Base-by-base conservation (phyloP, 345 rosid genomes). In the Passiflora organensis region DNA sequence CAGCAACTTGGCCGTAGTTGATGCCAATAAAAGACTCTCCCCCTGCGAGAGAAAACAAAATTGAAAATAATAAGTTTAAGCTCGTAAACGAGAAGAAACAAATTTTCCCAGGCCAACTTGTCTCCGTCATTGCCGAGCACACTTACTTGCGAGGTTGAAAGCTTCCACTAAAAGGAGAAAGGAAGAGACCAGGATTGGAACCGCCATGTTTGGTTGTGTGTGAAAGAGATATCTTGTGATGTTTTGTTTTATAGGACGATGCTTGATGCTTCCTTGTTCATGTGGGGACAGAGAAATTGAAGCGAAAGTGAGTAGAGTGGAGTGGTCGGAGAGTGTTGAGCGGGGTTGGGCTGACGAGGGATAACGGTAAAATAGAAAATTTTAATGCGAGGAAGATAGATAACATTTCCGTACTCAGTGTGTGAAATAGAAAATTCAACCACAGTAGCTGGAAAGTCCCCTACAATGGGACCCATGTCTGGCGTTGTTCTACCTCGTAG, bases 1-100 rank as follows among this genome's bases (percentile, higher is more conserved):
- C 79, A 0, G 95, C 99, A 2, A 80, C 60, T 69, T 74, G 80
- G 25, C 99, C 96, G 55, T 86, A 86, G 78, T 93, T 93, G 15
- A 93, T 64, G 32, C 99, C 99, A 24, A 93, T 65, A 64, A 82
- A 89, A 1, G 99, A 70, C 55, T 93, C 76, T 2, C 86, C 76
- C 11, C 66, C 97, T 93, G 78, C 57, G 46, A 0, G 45, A 56
- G 25, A 51, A 62, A 24, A 46, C n/a, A 42, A 17, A 51, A 24
- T 44, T 13, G 17, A 22, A 55, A 55, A 1, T 38, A 19, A 32
- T 1, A 32, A 12, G 18, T 16, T 37, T 2, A 46, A 42, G 3
- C n/a, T n/a, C n/a, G n/a, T n/a, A n/a, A n/a, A n/a, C n/a, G n/a
- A n/a, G n/a, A n/a, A n/a, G n/a, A n/a, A n/a, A n/a, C n/a, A n/a